These are phyloP conservation scores for Termitomyces sp. DNA, from an alignment of 768 basidiomycete species.

Conservation along the genomic window DNA sequence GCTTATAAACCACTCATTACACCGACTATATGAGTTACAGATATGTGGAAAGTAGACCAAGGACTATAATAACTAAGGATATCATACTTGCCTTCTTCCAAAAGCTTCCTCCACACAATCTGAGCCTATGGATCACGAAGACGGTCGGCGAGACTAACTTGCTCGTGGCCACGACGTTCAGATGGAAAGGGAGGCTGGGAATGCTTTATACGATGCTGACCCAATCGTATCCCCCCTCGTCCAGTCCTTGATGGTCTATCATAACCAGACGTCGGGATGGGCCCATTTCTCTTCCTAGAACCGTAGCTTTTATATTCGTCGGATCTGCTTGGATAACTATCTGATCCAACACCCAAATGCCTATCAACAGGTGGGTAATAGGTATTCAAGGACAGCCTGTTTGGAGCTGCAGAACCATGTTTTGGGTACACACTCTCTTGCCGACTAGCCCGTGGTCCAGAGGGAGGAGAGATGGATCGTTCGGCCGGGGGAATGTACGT, in stretches of 20 bases:
- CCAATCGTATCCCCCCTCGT: neutral
- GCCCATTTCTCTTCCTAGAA: neutral
- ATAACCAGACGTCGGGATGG: neutral
- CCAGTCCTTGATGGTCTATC: neutral
- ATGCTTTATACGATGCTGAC: neutral
- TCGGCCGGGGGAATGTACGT: neutral
- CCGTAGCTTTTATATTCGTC: neutral
- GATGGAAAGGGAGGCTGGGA: neutral
- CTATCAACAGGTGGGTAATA: neutral
- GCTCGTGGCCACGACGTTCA: neutral
- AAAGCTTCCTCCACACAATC: neutral
- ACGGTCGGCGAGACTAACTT: conserved; percentile 1
- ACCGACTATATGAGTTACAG: neutral
- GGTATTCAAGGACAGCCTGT: neutral
- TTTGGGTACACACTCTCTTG: neutral
- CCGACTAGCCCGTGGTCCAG: neutral
- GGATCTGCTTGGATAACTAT: neutral
- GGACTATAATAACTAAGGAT: neutral
- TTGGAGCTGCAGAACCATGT: neutral
- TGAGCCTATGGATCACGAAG: conserved; percentile 4
- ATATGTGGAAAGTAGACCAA: neutral
- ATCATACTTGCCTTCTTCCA: neutral
- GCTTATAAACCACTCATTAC: too few species aligned
- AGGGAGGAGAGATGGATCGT: neutral
- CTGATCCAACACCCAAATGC: neutral